phyloP scores from a whole-genome alignment of 371 early-diverging fungal genomes.

The Syncephalastrum contaminatum region DNA sequence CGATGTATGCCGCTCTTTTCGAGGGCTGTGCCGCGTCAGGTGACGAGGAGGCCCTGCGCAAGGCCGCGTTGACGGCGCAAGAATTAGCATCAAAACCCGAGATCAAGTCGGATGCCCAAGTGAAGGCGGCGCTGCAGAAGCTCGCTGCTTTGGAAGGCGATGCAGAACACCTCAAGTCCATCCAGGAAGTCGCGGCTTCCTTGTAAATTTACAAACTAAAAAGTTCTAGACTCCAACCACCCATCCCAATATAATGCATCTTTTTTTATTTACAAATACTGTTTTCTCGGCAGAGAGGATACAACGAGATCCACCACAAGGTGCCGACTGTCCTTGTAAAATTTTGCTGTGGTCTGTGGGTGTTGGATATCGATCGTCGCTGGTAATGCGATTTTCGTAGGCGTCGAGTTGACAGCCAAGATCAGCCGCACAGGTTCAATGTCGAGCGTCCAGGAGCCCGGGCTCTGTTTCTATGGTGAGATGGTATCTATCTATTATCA shows the following conservation, averaged over 20 bases:
- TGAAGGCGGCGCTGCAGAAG: conserved; percentile 10
- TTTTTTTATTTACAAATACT: conserved; percentile 21
- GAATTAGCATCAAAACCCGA: conserved; percentile 4
- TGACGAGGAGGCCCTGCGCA: conserved; percentile 3
- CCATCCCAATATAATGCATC: conserved; percentile 7
- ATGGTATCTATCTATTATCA: background rate
- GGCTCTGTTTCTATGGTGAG: conserved; percentile 13
- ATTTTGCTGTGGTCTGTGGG: conserved; percentile 21
- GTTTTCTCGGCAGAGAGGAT: conserved; percentile 12
- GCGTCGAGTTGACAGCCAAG: conserved; percentile 11
- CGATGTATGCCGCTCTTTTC: conserved; percentile 16
- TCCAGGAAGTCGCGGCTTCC: conserved; percentile 12
- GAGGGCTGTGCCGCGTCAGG: conserved; percentile 8
- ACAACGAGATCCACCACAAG: conserved; percentile 26
- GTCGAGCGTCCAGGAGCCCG: conserved; percentile 28
- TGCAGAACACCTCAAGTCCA: conserved; percentile 14
- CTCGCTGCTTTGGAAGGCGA: conserved; percentile 10
- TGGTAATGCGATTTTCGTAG: conserved; percentile 15
- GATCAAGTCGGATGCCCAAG: conserved; percentile 11
- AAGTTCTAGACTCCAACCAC: background rate
- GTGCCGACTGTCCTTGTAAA: conserved; percentile 23
- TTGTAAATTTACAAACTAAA: conserved; percentile 12
- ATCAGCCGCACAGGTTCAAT: conserved; percentile 31
- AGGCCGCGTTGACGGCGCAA: conserved; percentile 14
- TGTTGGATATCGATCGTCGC: conserved; percentile 19